Base-by-base conservation (phyloP, 1,284 basidiomycete species). In the Volvariella volvacea region DNA sequence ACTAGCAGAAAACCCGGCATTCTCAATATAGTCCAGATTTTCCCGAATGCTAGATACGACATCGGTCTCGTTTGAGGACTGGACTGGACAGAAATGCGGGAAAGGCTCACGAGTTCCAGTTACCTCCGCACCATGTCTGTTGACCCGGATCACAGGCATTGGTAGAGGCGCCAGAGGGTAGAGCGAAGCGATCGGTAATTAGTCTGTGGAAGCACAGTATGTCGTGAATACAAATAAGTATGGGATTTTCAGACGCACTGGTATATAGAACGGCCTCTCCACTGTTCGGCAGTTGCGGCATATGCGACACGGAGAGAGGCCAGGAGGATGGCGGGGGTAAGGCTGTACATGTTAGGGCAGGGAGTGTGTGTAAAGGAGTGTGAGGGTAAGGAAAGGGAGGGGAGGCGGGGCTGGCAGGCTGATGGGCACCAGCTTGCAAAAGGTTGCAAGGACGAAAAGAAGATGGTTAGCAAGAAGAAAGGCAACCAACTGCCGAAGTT, bases 1-100 rank as follows among this genome's bases (percentile, higher is more conserved):
- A 87, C 71, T 74, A 52, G 85, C 83, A 41, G 85, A 85, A 57
- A 88, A 85, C 6, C 86, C 87, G 61, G 85, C 82, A 52, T 74
- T 67, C 52, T 88, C 79, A 47, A 89, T 80, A 60, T 89, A 89
- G 60, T 88, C 83, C 39, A 90, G 68, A 58, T 87, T 86, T 52
- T 76, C 71, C 45, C 73, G 74, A 54, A 88, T 79, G 2, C 80
- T 81, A 4, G 21, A 22, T 20, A 43, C 7, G 17, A 42, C 33
- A 25, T 32, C 21, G 9, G 16, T 34, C 28, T 22, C 7, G 41
- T 12, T 14, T 17, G 19, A 43, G 42, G 20, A 30, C 17, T 28
- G 16, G 22, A 37, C 17, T 32, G 22, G 21, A 22, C 12, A 33
- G 25, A 28, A 6, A 37, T n/a, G n/a, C n/a, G n/a, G 34, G 39